Conservation (phyloP, 495 filamentous ascomycete species). For the Podospora pseudopauciseta region DNA sequence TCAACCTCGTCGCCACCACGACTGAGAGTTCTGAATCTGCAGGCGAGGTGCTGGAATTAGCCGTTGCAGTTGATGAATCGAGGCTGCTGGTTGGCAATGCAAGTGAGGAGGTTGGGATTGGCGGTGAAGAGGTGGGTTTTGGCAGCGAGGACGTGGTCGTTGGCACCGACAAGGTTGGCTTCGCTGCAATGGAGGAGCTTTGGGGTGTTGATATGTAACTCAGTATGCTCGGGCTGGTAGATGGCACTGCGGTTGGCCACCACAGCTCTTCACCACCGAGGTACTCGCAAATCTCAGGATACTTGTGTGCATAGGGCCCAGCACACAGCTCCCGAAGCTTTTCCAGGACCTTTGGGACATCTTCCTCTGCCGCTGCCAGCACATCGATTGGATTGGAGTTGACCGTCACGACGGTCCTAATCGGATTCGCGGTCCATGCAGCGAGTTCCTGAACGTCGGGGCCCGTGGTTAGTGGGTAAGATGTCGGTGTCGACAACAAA, state of each 20-base stretch:
- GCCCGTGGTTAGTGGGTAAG: neutral
- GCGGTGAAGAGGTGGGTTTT: neutral
- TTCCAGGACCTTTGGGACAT: constrained; percentile 20
- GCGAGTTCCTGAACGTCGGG: neutral
- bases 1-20: neutral
- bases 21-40: neutral
- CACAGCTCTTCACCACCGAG: neutral
- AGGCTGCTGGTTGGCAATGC: neutral
- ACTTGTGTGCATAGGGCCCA: constrained; percentile 13
- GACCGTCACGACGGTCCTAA: constrained; percentile 21
- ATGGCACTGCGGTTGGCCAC: neutral
- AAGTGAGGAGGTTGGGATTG: neutral
- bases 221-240: neutral
- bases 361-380: constrained; percentile 15
- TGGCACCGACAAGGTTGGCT: neutral
- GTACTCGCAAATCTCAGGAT: constrained; percentile 23
- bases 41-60: neutral
- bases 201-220: neutral
- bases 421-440: constrained; percentile 3
- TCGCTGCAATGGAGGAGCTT: neutral
- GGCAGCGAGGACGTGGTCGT: neutral
- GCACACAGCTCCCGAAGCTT: constrained; percentile 20
- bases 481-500: neutral
- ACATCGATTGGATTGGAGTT: constrained; percentile 21
- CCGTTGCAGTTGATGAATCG: neutral